A percentile compares a stretch with the other conserved stretches of the same genome.
These are phyloP conservation scores for Vigna nakashimae DNA, from an alignment of 306 rosid species.

Conservation along the genomic window DNA sequence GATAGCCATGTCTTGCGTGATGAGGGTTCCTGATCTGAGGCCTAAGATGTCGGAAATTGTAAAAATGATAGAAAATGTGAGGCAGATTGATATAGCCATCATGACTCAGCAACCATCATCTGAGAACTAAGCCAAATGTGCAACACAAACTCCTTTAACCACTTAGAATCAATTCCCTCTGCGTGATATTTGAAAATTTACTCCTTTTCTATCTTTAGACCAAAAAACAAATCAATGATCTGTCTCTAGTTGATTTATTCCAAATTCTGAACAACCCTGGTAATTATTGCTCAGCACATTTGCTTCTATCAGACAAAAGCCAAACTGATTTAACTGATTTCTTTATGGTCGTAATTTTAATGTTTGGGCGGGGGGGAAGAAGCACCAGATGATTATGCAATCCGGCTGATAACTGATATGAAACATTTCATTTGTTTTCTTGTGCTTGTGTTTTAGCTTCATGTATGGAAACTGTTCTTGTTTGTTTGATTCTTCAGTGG, in stretches of 20 bases:
- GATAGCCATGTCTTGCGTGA: constrained; percentile 87
- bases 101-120: constrained; percentile 55
- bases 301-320: constrained; percentile 1
- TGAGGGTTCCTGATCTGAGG: constrained; percentile 82
- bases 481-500: not conserved
- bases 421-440: not conserved
- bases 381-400: not conserved
- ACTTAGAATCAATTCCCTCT: constrained; percentile 10
- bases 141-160: constrained; percentile 46
- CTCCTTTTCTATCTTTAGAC: not conserved
- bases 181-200: not conserved
- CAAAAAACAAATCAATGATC: constrained; percentile 23
- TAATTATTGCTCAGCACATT: constrained; percentile 13
- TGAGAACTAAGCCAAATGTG: constrained; percentile 56
- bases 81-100: constrained; percentile 58
- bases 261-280: constrained; percentile 45
- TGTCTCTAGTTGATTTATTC: constrained; percentile 41
- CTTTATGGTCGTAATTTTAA: not conserved
- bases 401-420: not conserved
- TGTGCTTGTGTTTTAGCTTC: not conserved
- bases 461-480: not conserved
- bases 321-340: constrained; percentile 15
- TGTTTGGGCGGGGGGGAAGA: not conserved
- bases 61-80: constrained; percentile 78
- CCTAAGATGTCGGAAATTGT: constrained; percentile 73